Conservation (phyloP, 768 basidiomycete genomes). For the Kwoniella europaea region DNA sequence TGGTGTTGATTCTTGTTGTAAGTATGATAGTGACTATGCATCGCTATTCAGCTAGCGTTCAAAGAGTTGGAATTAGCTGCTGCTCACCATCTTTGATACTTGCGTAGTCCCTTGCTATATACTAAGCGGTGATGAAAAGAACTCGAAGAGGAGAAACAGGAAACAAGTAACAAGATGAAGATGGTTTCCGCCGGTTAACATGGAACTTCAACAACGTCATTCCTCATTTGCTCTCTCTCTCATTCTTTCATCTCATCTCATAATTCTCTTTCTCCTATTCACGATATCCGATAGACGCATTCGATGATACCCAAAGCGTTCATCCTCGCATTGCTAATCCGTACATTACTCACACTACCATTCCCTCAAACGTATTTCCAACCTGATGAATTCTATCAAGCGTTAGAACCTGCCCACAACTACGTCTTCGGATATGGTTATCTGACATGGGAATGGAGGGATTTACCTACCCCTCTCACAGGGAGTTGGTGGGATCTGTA, state of each 20-base stretch:
- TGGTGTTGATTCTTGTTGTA: slow-evolving; percentile 51
- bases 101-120: background rate
- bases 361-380: slow-evolving; percentile 86
- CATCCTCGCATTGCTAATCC: slow-evolving; percentile 46
- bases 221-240: background rate
- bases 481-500: slow-evolving; percentile 53
- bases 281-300: background rate
- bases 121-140: too few relatives aligned
- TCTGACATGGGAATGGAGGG: slow-evolving; percentile 93
- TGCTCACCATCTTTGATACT: background rate
- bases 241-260: background rate
- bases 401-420: slow-evolving; percentile 87
- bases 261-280: background rate
- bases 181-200: background rate
- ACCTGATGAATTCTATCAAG: slow-evolving; percentile 95
- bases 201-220: background rate
- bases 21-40: slow-evolving; percentile 46
- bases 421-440: slow-evolving; percentile 89
- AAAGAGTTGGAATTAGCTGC: too few relatives aligned
- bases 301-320: slow-evolving; percentile 31
- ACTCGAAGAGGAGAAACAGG: too few relatives aligned
- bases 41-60: too few relatives aligned
- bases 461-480: slow-evolving; percentile 24
- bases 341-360: slow-evolving; percentile 62
- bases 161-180: too few relatives aligned